Evolutionary conservation across 208 protist genomes (phyloP), one percentile per base, ranked within the genome.

Genomic region (Acanthamoeba rhysodes): DNA sequence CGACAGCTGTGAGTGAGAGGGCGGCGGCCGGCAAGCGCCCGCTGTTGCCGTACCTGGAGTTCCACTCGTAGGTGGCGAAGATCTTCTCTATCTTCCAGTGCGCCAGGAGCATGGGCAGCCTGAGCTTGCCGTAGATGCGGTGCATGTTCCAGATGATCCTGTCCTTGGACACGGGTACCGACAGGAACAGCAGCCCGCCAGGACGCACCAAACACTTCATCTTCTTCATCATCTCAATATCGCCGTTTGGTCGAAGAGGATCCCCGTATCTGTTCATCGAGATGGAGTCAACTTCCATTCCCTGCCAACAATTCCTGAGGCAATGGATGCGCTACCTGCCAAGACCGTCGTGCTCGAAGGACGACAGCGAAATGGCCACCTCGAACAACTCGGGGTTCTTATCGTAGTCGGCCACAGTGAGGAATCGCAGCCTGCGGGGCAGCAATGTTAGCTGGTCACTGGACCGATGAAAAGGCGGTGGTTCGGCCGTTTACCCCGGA

Each of bases 71-170:
- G 32, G 24, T 55, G 7, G 41, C 27, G 29, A 64, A 78, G 20
- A 93, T 53, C 62, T 93, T 78, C 66, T 66, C 48, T 1, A 93
- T 50, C 27, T 50, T 93, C 62, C 57, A 93, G 37, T 70, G 88
- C 12, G 22, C n/a, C 34, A 93, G 64, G 34, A 93, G 68, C 88
- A 59, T 29, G 7, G 88, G 88, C 29, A 93, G 64, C n/a, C 88
- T 1, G 4, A 78, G 29, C 62, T 78, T 50, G 37, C 88, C 88
- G 68, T 93, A 93, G 64, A 93, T 78, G 16, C 88, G 62, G 64
- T 93, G 88, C 88, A 93, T 93, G 88, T 93, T 93, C 62, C 57
- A 93, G 57, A 93, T 50, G n/a, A 93, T 53, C 24, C 24, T 78
- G 41, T 93, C 88, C 37, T 55, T 18, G 27, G 88, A 45, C 8